Conservation (phyloP, 345 rosid genomes). For the Linum lewisii region DNA sequence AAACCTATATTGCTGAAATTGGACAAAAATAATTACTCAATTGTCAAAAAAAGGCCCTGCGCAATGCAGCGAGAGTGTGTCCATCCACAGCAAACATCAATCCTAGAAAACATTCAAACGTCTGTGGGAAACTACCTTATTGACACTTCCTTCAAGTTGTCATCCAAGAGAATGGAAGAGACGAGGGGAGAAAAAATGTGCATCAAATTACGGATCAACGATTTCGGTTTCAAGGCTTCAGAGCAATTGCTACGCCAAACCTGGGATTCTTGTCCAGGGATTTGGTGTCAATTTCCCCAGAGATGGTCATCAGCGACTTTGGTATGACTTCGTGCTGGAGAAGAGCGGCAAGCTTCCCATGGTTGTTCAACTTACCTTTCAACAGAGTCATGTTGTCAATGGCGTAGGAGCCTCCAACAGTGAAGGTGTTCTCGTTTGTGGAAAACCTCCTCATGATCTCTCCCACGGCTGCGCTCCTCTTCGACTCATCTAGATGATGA, state of each 20-base stretch:
- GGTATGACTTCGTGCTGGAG: constrained; percentile 83
- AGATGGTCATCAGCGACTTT: constrained; percentile 59
- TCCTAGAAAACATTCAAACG: constrained; percentile 2
- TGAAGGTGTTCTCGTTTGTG: constrained; percentile 74
- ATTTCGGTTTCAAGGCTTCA: constrained; percentile 48
- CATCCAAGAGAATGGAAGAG: background rate
- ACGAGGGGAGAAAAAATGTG: constrained; percentile 9
- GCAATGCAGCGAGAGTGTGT: too few species aligned
- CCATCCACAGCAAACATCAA: constrained; percentile 15
- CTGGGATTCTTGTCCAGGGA: constrained; percentile 69
- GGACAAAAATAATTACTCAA: too few species aligned
- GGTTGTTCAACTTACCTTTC: constrained; percentile 81
- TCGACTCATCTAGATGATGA: constrained; percentile 53
- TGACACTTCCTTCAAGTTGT: constrained; percentile 28
- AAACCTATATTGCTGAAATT: too few species aligned
- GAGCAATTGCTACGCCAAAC: constrained; percentile 74
- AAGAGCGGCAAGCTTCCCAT: constrained; percentile 72
- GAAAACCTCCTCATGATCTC: constrained; percentile 77
- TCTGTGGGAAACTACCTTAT: constrained; percentile 29
- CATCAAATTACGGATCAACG: constrained; percentile 12
- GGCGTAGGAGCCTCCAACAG: constrained; percentile 69
- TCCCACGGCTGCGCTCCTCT: constrained; percentile 60
- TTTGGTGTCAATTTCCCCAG: constrained; percentile 82
- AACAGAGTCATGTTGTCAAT: constrained; percentile 60
- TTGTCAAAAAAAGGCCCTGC: too few species aligned